These are phyloP conservation scores for Orbilia quercus DNA, from an alignment of 2,329 filamentous ascomycete species.

Conservation along the genomic window DNA sequence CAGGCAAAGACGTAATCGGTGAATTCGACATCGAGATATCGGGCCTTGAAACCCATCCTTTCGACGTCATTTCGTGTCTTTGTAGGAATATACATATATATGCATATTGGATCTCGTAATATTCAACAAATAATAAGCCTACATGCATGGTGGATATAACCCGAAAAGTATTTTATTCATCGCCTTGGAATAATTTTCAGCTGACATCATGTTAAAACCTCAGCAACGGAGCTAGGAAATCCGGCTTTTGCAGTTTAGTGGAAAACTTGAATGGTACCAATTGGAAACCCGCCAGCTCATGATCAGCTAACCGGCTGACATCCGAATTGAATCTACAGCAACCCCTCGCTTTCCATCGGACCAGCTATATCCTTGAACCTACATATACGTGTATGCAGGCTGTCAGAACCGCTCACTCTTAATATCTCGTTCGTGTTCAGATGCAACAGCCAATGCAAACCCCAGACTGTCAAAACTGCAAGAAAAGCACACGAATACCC, in stretches of 20 bases:
- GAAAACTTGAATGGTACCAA: too few relatives aligned
- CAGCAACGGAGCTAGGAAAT: too few relatives aligned
- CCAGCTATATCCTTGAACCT: slow-evolving; percentile 28
- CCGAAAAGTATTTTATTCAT: too few relatives aligned
- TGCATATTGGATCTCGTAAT: too few relatives aligned
- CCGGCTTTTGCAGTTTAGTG: too few relatives aligned
- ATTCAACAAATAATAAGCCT: too few relatives aligned
- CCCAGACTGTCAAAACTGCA: slow-evolving; percentile 22
- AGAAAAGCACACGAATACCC: slow-evolving; percentile 7
- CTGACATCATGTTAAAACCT: not conserved
- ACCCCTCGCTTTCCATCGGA: slow-evolving; percentile 35
- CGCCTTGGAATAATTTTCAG: not conserved
- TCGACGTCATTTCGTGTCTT: slow-evolving; percentile 11
- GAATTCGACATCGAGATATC: too few relatives aligned
- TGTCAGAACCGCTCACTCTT: slow-evolving; percentile 7
- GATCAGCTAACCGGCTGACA: slow-evolving; percentile 49
- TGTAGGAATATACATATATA: too few relatives aligned
- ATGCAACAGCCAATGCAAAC: slow-evolving; percentile 49
- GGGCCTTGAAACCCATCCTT: not conserved
- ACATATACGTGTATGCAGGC: too few relatives aligned
- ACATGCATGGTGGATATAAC: too few relatives aligned
- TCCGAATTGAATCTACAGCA: slow-evolving; percentile 11
- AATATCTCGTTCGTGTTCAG: slow-evolving; percentile 23
- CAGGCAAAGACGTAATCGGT: not conserved
- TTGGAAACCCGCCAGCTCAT: slow-evolving; percentile 16